Conservation (phyloP, 1,284 basidiomycete genomes). For the Irpex sp. region DNA sequence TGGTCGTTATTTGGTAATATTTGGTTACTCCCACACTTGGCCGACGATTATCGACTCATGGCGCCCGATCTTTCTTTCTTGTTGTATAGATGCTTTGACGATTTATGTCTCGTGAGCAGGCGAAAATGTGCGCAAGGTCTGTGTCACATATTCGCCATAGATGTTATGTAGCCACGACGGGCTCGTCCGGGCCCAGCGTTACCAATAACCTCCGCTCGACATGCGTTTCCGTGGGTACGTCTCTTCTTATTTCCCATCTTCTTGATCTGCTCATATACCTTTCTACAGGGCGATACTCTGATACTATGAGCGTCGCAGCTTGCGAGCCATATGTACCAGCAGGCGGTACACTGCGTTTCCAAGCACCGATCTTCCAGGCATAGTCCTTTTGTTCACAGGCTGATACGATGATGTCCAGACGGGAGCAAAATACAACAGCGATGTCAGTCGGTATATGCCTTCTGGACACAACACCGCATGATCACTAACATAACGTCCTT, state of each 20-base stretch:
- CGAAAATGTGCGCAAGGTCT: too few species aligned
- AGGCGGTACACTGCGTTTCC: not conserved
- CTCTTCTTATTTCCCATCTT: not conserved
- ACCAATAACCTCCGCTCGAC: not conserved
- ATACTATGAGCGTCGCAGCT: too few species aligned
- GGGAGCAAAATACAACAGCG: not conserved
- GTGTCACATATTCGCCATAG: not conserved
- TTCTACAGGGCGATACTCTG: not conserved
- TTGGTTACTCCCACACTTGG: not conserved
- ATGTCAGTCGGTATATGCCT: not conserved
- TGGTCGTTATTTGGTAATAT: not conserved
- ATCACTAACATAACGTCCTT: not conserved
- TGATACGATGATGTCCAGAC: not conserved
- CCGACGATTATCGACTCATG: too few species aligned
- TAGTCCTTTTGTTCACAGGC: not conserved
- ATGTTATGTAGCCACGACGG: not conserved
- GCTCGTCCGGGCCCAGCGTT: not conserved
- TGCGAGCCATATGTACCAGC: not conserved
- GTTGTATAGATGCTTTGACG: too few species aligned
- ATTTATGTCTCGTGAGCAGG: too few species aligned
- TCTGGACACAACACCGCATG: not conserved
- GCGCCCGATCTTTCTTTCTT: too few species aligned
- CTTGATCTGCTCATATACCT: not conserved
- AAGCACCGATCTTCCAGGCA: not conserved
- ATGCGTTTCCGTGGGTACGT: not conserved